Evolutionary conservation across 139 green algal genomes (phyloP), one percentile per base, ranked within the genome.

Genomic region (Eudorina sp.): DNA sequence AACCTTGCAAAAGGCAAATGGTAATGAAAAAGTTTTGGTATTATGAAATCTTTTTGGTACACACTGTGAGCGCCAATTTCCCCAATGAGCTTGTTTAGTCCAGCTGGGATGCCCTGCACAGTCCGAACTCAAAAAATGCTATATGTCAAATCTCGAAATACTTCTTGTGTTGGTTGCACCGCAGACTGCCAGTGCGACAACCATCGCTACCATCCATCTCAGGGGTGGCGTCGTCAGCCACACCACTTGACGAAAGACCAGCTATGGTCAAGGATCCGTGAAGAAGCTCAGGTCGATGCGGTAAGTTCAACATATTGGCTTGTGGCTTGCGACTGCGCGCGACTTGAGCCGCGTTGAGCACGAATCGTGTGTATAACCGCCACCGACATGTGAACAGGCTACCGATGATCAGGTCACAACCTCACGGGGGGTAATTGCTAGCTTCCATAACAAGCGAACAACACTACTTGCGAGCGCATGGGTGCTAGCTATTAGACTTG

Each of bases 211-310:
- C 89, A 94, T 53, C 93, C 93, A 1, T 92, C 86, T 0, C 55
- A 84, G 23, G 92, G 93, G 31, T 97, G 95, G 95, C 81, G 77
- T n/a, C 84, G 70, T 0, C 48, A 87, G 51, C 72, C 84, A 14
- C 92, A 94, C 78, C 94, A 97, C 75, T 62, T 94, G 27, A 82
- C 64, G n/a, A 92, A 92, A 82, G 62, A 92, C 40, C 51, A 94
- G 85, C 83, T 97, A 5, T 97, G 95, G 95, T 38, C 85, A 31
- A 81, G 81, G 16, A 93, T 97, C 1, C 83, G 90, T 1, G 58
- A 93, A 23, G 95, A 98, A 73, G 94, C 93, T 0, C 76, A 88
- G 13, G 53, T 64, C 29, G 90, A 93, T 31, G 92, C 94, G 55
- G 90, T 94, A 36, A 31, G 62, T 7, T 66, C 55, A 66, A 34